A percentile compares a stretch with the other conserved stretches of the same genome.
phyloP scores from a whole-genome alignment of 176 grass and related monocot genomes.

The bread wheat (Triticum aestivum) region IWGSC_CS_RefSeq_v2.1 NC_057804.1:60380515-60381014 shows the following conservation, averaged over 20 bases:
- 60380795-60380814: not conserved
- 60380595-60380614: not conserved
- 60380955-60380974: not conserved
- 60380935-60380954: not conserved
- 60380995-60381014: not conserved
- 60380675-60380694: not conserved
- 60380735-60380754: not conserved
- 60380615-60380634: not conserved
- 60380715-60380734: not conserved
- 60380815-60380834: constrained; percentile 15
- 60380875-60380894: not conserved
- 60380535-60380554: not conserved
- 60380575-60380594: not conserved
- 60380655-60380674: not conserved
- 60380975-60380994: not conserved
- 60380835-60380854: not conserved
- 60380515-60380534: not conserved
- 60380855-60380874: not conserved
- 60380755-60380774: constrained; percentile 7
- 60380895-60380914: not conserved
- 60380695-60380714: not conserved
- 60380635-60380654: not conserved
- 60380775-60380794: not conserved
- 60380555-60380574: not conserved
- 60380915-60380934: not conserved